phyloP scores from a whole-genome alignment of 164 flowering plant genomes.

The Nymphaea thermarum region DNA sequence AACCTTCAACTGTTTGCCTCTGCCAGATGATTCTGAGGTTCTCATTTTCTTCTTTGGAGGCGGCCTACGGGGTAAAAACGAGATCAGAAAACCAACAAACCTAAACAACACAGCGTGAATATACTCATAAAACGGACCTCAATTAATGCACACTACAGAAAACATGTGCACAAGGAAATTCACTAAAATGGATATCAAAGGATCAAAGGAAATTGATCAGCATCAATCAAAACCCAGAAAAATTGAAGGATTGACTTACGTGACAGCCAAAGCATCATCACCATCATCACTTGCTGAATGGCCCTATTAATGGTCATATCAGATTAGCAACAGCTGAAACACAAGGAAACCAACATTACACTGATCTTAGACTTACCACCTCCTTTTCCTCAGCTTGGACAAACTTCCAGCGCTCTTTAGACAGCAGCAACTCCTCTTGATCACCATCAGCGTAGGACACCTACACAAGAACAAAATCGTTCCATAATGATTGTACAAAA shows the following conservation, averaged over 20 bases:
- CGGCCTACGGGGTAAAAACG: background rate
- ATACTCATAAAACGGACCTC: too few species aligned
- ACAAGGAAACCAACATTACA: background rate
- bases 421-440: conserved; percentile 43
- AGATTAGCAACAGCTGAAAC: background rate
- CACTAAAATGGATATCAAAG: too few species aligned
- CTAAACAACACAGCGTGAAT: too few species aligned
- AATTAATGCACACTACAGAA: too few species aligned
- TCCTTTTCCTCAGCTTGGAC: conserved; percentile 14
- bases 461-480: conserved; percentile 17
- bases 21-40: background rate
- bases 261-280: background rate
- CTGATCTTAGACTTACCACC: background rate
- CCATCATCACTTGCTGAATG: background rate
- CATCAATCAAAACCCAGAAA: too few species aligned
- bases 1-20: background rate
- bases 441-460: conserved; percentile 72
- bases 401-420: conserved; percentile 38
- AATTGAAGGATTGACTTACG: background rate
- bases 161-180: too few species aligned
- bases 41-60: background rate
- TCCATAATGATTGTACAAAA: background rate
- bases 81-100: too few species aligned
- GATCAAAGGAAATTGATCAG: too few species aligned
- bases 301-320: background rate